Evolutionary conservation across 2,329 filamentous ascomycete species (phyloP), one percentile per base, ranked within the genome.

Genomic region (Monilinia laxa): DNA sequence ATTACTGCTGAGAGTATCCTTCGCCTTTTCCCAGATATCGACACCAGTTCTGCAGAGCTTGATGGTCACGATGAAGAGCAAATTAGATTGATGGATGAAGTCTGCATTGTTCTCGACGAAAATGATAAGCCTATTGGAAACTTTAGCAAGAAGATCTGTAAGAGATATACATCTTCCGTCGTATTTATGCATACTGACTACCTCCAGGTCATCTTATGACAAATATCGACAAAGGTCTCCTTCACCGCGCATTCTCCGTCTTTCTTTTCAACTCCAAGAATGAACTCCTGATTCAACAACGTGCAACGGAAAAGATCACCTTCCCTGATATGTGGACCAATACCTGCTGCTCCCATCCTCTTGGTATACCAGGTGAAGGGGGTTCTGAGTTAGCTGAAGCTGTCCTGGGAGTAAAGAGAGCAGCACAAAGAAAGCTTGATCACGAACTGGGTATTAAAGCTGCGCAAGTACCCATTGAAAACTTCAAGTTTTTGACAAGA

Each of bases 321-420:
- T 99, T 99, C 81, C 94, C 95, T 59, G 92, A 97, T 78, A 93
- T 97, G 90, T 99, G 95, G 95, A 99, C 95, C 71, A 99, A 99
- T 81, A 99, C 95, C 42, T 99, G 95, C 85, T 99, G 95, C 84
- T 99, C 95, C 51, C 95, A 99, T 80, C 95, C 95, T 6, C 85
- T 99, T 69, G 91, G 92, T 65, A 90, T 97, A 72, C 91, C 95
- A 11, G 90, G 90, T 71, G 95, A 99, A 86, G 96, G 92, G 35
- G 95, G 95, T 70, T 85, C 88, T 42, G 90, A 90, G 72, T 83
- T 99, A 54, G 84, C 89, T 60, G 90, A 92, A 71, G 90, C 93
- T 6, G 83, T 98, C 67, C 83, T 87, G 73, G 95, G 95, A 38
- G 95, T 93, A 72, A 96, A 96, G 83, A 88, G 90, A 68, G 95